These are phyloP conservation scores for Pseudogymnoascus sp. DNA, from an alignment of 2,329 filamentous ascomycete genomes.

Conservation along the genomic window DNA sequence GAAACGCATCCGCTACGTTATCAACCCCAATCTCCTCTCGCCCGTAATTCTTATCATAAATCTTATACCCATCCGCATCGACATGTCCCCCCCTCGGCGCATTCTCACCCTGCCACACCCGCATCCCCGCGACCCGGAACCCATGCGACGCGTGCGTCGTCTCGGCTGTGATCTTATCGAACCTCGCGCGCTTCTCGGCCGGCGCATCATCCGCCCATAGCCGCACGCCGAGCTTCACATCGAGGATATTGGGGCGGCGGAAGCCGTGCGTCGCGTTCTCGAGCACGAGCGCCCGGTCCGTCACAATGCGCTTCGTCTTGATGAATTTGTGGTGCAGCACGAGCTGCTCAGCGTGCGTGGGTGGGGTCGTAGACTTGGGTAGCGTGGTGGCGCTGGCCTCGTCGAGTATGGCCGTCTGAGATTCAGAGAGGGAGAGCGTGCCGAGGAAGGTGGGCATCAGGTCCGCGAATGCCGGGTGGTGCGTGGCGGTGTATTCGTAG, in stretches of 20 bases:
- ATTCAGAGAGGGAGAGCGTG: conserved; percentile 61
- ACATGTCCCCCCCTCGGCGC: conserved; percentile 44
- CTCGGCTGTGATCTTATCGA: conserved; percentile 50
- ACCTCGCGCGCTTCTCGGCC: conserved; percentile 49
- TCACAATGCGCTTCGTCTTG: conserved; percentile 51
- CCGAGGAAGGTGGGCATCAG: conserved; percentile 85
- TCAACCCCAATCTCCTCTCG: conserved; percentile 43
- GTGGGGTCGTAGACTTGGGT: conserved; percentile 11
- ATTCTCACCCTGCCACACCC: conserved; percentile 51
- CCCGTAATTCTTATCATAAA: conserved; percentile 59
- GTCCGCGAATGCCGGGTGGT: conserved; percentile 65
- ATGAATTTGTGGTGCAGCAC: background rate
- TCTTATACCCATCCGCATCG: conserved; percentile 47
- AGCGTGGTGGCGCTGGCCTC: conserved; percentile 36
- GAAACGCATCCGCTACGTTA: conserved; percentile 49
- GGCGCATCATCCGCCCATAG: conserved; percentile 75
- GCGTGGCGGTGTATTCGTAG: conserved; percentile 61
- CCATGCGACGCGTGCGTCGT: conserved; percentile 55
- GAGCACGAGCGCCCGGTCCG: conserved; percentile 72
- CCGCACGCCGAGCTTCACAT: conserved; percentile 81
- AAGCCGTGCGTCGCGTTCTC: conserved; percentile 80
- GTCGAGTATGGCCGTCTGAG: conserved; percentile 41
- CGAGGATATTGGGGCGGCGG: conserved; percentile 78
- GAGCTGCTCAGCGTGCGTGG: conserved; percentile 13
- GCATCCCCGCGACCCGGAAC: conserved; percentile 60